These are phyloP conservation scores for Lithocarpus polystachyus DNA, from an alignment of 306 rosid species.

Conservation along the genomic window DNA sequence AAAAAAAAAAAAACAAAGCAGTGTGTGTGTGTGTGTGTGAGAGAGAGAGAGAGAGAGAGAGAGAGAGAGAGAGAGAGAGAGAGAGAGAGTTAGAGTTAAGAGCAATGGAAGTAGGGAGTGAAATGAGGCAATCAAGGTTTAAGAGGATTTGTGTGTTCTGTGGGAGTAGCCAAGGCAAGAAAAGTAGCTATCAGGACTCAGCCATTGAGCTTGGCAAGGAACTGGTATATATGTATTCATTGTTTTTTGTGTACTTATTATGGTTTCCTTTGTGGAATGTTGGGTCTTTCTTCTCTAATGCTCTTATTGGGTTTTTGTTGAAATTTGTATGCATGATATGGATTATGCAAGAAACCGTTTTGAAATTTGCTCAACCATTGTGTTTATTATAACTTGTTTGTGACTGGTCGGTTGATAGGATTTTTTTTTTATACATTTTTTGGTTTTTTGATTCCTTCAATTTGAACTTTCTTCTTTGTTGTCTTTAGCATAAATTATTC, in stretches of 20 bases:
- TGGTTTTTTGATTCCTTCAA: conserved; percentile 16
- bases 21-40: background rate
- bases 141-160: conserved; percentile 94
- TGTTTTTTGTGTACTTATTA: background rate
- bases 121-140: conserved; percentile 71
- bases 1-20: background rate
- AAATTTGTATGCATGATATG: conserved; percentile 2
- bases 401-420: conserved; percentile 16
- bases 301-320: background rate
- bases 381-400: conserved; percentile 45
- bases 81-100: background rate
- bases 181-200: conserved; percentile 86
- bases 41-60: background rate
- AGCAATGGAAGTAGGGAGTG: conserved; percentile 67
- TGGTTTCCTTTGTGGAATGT: background rate
- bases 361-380: conserved; percentile 19
- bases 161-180: conserved; percentile 98
- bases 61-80: background rate
- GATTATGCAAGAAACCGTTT: conserved; percentile 4
- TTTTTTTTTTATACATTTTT: background rate
- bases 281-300: conserved; percentile 12
- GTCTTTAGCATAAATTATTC: conserved; percentile 5
- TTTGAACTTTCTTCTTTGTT: conserved; percentile 13
- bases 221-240: conserved; percentile 53
- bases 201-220: conserved; percentile 97